A percentile compares a stretch with the other conserved stretches of the same genome.
Evolutionary conservation across 345 rosid species (phyloP).

Genomic region (Populus ilicifolia): DNA sequence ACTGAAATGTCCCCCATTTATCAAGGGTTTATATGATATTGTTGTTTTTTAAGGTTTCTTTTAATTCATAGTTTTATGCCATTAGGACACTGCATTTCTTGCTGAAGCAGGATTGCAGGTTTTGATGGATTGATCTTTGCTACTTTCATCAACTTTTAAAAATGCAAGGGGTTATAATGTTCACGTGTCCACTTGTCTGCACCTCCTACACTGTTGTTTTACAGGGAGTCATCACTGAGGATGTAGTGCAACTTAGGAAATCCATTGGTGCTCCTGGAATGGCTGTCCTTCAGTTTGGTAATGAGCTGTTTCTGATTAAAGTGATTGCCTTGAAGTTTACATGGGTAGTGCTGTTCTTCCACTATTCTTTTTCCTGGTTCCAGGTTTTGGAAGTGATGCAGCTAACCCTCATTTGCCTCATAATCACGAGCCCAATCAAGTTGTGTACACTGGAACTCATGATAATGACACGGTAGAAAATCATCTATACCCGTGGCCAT

Average conservation of each 20-base stretch:
- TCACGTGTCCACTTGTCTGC: neutral
- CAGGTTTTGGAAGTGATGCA: conserved; percentile 83
- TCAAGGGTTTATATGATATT: neutral
- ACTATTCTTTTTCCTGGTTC: conserved; percentile 10
- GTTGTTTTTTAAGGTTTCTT: neutral
- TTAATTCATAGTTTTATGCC: neutral
- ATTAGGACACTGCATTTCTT: neutral
- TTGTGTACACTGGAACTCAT: conserved; percentile 96
- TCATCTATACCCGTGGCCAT: neutral
- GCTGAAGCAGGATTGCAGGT: neutral
- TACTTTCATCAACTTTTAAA: too few species aligned
- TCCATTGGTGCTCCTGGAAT: conserved; percentile 96
- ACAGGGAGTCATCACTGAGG: conserved; percentile 95
- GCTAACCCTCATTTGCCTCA: conserved; percentile 92
- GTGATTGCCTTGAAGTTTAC: conserved; percentile 4
- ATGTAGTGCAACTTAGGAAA: conserved; percentile 80
- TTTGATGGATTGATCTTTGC: neutral
- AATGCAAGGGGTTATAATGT: neutral
- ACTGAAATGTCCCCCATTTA: neutral
- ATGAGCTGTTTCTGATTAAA: neutral
- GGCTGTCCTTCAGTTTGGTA: conserved; percentile 99
- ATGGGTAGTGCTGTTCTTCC: neutral
- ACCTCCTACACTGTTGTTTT: neutral
- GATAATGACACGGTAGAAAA: conserved; percentile 82
- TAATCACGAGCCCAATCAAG: conserved; percentile 84